Conservation (phyloP, 345 rosid genomes). For the Citrus glauca region DNA sequence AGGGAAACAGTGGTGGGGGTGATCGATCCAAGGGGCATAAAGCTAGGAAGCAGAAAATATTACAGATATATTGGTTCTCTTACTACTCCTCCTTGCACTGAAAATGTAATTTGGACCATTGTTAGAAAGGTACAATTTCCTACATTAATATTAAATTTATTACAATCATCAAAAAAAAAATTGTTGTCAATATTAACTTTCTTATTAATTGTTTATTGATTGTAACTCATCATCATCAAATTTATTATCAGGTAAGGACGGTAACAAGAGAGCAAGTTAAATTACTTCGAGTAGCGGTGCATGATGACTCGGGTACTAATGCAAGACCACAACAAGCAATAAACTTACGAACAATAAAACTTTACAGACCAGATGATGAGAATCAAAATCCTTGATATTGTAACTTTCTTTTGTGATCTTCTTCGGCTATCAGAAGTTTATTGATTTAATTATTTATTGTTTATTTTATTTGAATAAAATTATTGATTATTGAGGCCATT, state of each 20-base stretch:
- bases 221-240: background rate
- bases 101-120: conserved; percentile 71
- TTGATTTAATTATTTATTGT: no score
- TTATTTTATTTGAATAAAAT: background rate
- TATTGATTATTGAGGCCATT: background rate
- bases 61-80: conserved; percentile 85
- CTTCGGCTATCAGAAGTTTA: background rate
- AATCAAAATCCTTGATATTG: conserved; percentile 3
- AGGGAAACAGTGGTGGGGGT: conserved; percentile 37
- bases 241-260: conserved; percentile 47
- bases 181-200: background rate
- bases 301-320: conserved; percentile 53
- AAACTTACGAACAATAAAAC: conserved; percentile 40
- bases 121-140: conserved; percentile 40
- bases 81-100: conserved; percentile 83
- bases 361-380: conserved; percentile 36
- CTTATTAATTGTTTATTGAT: background rate
- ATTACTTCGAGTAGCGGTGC: conserved; percentile 71
- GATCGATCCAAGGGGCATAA: conserved; percentile 46
- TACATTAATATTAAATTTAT: background rate
- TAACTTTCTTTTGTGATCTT: background rate
- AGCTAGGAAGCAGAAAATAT: conserved; percentile 56
- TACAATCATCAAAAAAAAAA: background rate
- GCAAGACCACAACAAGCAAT: conserved; percentile 63
- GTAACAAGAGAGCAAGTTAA: conserved; percentile 53